Conservation (phyloP, 305 asterid genomes). For the Salvia sclarea region DNA sequence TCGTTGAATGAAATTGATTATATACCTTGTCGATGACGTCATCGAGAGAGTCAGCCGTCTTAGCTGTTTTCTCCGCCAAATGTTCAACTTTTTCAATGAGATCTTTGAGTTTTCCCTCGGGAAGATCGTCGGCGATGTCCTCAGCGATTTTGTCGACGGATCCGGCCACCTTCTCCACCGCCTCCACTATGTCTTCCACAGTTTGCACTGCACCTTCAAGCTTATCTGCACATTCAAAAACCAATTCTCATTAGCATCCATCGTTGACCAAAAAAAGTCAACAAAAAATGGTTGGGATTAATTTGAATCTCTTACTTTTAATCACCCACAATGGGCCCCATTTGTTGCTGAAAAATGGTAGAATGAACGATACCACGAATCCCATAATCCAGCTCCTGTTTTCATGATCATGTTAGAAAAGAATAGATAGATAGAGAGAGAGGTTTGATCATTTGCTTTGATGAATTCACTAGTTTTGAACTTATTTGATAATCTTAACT, state of each 20-base stretch:
- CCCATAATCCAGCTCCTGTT: slow-evolving; percentile 76
- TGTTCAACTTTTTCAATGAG: slow-evolving; percentile 46
- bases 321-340: slow-evolving; percentile 63
- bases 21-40: slow-evolving; percentile 69
- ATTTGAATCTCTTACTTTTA: slow-evolving; percentile 45
- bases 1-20: no score
- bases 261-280: neutral
- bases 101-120: slow-evolving; percentile 56
- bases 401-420: slow-evolving; percentile 13
- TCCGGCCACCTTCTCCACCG: slow-evolving; percentile 74
- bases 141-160: slow-evolving; percentile 68
- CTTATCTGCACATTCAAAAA: slow-evolving; percentile 41
- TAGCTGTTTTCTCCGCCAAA: slow-evolving; percentile 64
- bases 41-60: slow-evolving; percentile 54
- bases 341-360: slow-evolving; percentile 64
- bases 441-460: no score
- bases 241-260: neutral
- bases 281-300: neutral
- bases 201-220: slow-evolving; percentile 49
- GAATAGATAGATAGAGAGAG: neutral
- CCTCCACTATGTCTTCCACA: slow-evolving; percentile 66
- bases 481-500: no score
- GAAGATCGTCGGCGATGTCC: slow-evolving; percentile 56
- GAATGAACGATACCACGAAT: slow-evolving; percentile 44
- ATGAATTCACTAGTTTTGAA: no score